A percentile compares a stretch with the other conserved stretches of the same genome.
phyloP scores from a whole-genome alignment of 2,329 filamentous ascomycete genomes.

The Nigrospora osmanthi region DNA sequence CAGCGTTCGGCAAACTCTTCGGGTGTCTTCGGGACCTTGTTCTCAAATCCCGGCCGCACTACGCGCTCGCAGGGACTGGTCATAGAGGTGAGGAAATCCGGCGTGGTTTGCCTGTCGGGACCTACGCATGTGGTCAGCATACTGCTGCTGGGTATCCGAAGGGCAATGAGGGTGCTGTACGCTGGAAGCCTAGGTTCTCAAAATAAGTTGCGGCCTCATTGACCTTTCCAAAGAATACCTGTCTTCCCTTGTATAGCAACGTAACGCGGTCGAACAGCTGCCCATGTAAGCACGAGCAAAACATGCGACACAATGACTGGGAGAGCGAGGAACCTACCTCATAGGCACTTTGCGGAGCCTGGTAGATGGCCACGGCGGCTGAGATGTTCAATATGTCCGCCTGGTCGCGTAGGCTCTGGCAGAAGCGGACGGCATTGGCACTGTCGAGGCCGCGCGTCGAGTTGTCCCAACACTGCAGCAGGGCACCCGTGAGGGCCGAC shows the following conservation, averaged over 20 bases:
- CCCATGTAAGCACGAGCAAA: too few species aligned
- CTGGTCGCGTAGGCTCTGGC: slow-evolving; percentile 51
- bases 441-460: slow-evolving; percentile 66
- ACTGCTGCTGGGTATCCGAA: background rate
- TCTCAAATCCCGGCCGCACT: slow-evolving; percentile 48
- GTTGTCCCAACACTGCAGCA: slow-evolving; percentile 64
- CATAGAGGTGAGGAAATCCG: slow-evolving; percentile 62
- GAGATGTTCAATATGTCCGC: slow-evolving; percentile 20
- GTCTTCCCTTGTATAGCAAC: slow-evolving; percentile 67
- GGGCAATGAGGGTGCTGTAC: slow-evolving; percentile 15
- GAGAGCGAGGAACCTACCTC: too few species aligned
- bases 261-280: slow-evolving; percentile 63
- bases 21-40: slow-evolving; percentile 55
- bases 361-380: background rate
- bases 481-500: slow-evolving; percentile 48
- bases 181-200: slow-evolving; percentile 59
- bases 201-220: slow-evolving; percentile 56
- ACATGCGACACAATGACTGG: too few species aligned
- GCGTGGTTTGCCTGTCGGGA: slow-evolving; percentile 57
- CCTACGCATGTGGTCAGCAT: background rate
- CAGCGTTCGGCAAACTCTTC: slow-evolving; percentile 56
- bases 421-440: slow-evolving; percentile 70
- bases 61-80: slow-evolving; percentile 56
- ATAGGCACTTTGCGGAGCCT: slow-evolving; percentile 58
- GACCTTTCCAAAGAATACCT: slow-evolving; percentile 68